Conservation (phyloP, 1,284 basidiomycete genomes). For the Melampsora occidentalis region DNA sequence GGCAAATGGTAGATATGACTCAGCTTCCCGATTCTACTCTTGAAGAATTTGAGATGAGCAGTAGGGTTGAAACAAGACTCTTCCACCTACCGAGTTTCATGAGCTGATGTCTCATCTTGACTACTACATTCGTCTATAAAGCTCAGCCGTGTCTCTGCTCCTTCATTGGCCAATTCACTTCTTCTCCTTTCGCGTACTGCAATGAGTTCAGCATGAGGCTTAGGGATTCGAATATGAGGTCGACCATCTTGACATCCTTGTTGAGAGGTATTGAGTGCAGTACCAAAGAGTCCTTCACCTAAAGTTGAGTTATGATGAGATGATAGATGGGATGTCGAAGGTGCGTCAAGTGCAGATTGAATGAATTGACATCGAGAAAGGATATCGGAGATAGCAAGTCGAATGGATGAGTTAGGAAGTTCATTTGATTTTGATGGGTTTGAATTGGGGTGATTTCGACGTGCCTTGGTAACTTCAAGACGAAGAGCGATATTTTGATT, state of each 20-base stretch:
- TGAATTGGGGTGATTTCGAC: not conserved
- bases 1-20: not conserved
- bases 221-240: not conserved
- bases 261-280: too few relatives aligned
- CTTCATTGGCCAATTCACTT: slow-evolving; percentile 13
- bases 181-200: slow-evolving; percentile 30
- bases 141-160: slow-evolving; percentile 17
- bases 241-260: too few relatives aligned
- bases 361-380: slow-evolving; percentile 23
- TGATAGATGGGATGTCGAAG: not conserved
- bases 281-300: not conserved
- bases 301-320: slow-evolving; percentile 5
- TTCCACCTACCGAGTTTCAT: slow-evolving; percentile 8
- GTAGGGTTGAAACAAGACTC: not conserved
- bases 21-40: not conserved
- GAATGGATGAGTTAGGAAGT: not conserved
- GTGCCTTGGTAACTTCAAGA: slow-evolving; percentile 12
- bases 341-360: slow-evolving; percentile 8
- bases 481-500: slow-evolving; percentile 26
- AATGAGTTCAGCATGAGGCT: slow-evolving; percentile 14
- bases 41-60: too few relatives aligned
- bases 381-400: slow-evolving; percentile 30
- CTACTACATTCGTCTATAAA: slow-evolving; percentile 28
- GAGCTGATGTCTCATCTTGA: slow-evolving; percentile 11
- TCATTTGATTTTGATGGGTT: not conserved